Percentiles rank a stretch among this genome's conserved stretches.
phyloP scores from a whole-genome alignment of 805 yeast species.

The Lipomyces lipofer region DNA sequence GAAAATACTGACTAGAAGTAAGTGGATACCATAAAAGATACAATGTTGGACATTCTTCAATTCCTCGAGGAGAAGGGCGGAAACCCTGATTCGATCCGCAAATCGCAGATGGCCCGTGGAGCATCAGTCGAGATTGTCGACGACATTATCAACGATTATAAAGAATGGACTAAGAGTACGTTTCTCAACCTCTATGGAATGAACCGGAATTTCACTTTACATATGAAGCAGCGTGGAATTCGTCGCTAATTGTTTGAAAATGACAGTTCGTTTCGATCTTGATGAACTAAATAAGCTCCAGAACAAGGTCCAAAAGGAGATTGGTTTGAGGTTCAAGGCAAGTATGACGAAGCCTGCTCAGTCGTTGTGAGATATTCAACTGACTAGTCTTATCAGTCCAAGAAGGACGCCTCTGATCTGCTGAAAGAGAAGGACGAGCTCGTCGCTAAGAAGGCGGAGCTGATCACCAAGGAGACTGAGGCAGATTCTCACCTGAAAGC shows the following conservation, averaged over 20 bases:
- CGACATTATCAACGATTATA: conserved; percentile 88
- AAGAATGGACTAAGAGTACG: conserved; percentile 76
- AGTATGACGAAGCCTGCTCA: background rate
- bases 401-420: conserved; percentile 88
- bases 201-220: conserved; percentile 33
- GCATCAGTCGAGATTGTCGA: conserved; percentile 93
- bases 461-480: conserved; percentile 68
- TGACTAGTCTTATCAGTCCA: conserved; percentile 52
- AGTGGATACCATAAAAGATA: too few relatives aligned
- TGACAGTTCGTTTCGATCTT: conserved; percentile 68
- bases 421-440: conserved; percentile 77
- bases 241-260: too few relatives aligned
- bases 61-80: conserved; percentile 98
- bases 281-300: conserved; percentile 87
- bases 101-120: conserved; percentile 91
- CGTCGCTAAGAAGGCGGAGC: conserved; percentile 65
- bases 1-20: too few relatives aligned
- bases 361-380: background rate
- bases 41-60: conserved; percentile 90
- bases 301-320: conserved; percentile 88
- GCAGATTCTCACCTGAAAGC: conserved; percentile 72
- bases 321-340: conserved; percentile 80
- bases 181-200: background rate
- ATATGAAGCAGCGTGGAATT: background rate
- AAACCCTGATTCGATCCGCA: conserved; percentile 82